Conservation (phyloP, 1,284 basidiomycete species). For the Porphyrellus sp. region DNA sequence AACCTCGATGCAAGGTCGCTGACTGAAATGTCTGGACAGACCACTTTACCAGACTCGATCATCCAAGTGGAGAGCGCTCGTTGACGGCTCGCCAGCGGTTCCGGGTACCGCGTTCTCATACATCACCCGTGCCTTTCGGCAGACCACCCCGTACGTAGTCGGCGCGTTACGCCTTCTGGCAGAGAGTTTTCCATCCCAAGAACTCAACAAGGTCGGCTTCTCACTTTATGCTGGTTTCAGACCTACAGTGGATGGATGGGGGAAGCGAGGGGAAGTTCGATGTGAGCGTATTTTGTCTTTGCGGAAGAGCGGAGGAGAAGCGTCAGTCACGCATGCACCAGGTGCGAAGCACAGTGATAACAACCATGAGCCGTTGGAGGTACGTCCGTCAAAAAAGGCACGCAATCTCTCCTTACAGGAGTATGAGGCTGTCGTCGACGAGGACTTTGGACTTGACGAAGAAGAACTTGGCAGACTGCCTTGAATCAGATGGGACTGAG, state of each 20-base stretch:
- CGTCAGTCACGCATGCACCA: neutral
- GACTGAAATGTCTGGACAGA: conserved; percentile 40
- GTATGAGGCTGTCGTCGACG: conserved; percentile 50
- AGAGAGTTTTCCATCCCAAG: conserved; percentile 58
- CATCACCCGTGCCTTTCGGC: conserved; percentile 75
- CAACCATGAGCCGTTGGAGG: neutral
- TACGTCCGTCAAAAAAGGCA: conserved; percentile 33
- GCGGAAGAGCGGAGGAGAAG: conserved; percentile 35
- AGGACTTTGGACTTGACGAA: conserved; percentile 41
- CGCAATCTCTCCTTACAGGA: conserved; percentile 45
- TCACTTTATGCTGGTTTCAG: conserved; percentile 75
- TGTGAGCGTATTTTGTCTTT: conserved; percentile 61
- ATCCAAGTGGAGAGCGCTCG: conserved; percentile 79
- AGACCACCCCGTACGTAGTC: conserved; percentile 70
- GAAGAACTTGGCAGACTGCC: conserved; percentile 37
- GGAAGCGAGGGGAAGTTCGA: conserved; percentile 62
- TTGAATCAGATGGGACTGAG: conserved; percentile 9
- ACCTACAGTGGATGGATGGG: conserved; percentile 71
- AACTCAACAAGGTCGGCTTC: conserved; percentile 70
- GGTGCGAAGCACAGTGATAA: neutral
- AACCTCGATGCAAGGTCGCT: neutral
- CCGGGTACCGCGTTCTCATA: conserved; percentile 79
- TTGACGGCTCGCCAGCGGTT: conserved; percentile 65
- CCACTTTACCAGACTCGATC: conserved; percentile 74
- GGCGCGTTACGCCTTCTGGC: conserved; percentile 83